These are phyloP conservation scores for Fraxinus nigra DNA, from an alignment of 305 asterid genomes.

Conservation along the genomic window DNA sequence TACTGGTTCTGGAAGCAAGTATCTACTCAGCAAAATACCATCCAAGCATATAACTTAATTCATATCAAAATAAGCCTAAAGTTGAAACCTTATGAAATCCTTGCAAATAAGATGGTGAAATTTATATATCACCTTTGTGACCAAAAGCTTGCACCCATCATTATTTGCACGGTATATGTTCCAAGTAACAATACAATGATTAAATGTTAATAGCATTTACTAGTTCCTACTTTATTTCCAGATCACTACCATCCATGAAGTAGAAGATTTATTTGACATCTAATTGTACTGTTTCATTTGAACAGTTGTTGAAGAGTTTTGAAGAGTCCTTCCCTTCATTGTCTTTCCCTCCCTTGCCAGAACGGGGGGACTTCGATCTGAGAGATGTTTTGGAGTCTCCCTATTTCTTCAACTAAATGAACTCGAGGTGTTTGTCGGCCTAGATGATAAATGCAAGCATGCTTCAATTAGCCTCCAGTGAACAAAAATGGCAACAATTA, in stretches of 20 bases:
- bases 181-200: neutral
- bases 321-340: slow-evolving; percentile 72
- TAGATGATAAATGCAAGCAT: neutral
- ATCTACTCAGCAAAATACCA: neutral
- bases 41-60: neutral
- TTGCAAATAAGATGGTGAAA: neutral
- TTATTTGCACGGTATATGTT: neutral
- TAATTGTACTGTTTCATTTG: slow-evolving; percentile 11
- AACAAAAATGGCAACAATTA: neutral
- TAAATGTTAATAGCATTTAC: neutral
- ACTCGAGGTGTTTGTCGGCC: neutral
- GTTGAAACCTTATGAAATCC: neutral
- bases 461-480: slow-evolving; percentile 15
- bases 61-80: neutral
- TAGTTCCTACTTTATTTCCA: neutral
- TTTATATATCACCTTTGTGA: neutral
- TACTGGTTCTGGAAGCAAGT: neutral
- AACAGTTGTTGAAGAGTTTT: slow-evolving; percentile 80
- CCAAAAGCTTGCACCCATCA: neutral
- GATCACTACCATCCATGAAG: neutral
- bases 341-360: slow-evolving; percentile 84
- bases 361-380: slow-evolving; percentile 84
- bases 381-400: slow-evolving; percentile 75
- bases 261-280: neutral
- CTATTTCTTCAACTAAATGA: slow-evolving; percentile 84